These are phyloP conservation scores for Chlorella sp. DNA, from an alignment of 139 green algal species.

Conservation along the genomic window DNA sequence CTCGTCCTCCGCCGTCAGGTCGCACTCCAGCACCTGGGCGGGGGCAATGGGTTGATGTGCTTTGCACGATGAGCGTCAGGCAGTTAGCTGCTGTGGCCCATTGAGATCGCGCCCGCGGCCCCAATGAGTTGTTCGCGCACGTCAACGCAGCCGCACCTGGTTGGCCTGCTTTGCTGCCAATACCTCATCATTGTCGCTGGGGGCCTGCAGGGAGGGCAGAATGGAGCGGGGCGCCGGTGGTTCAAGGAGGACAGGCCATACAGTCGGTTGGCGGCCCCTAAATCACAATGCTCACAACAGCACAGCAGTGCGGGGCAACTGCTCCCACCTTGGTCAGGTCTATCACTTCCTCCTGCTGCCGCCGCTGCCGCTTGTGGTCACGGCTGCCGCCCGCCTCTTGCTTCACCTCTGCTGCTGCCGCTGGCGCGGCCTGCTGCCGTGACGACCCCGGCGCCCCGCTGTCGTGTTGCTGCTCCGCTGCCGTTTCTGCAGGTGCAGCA, in stretches of 20 bases:
- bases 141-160: too few relatives aligned
- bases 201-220: too few relatives aligned
- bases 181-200: neutral
- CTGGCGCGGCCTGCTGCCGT: neutral
- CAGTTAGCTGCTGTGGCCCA: too few relatives aligned
- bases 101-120: too few relatives aligned
- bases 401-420: neutral
- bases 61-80: too few relatives aligned
- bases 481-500: neutral
- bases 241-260: too few relatives aligned
- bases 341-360: neutral
- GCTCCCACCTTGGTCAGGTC: neutral
- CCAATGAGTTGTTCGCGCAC: too few relatives aligned
- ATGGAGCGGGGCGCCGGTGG: too few relatives aligned
- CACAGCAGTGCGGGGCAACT: too few relatives aligned
- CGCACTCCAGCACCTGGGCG: neutral
- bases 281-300: too few relatives aligned
- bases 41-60: too few relatives aligned
- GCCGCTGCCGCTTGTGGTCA: neutral
- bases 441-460: neutral
- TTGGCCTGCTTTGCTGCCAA: slow-evolving; percentile 1
- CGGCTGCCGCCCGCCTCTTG: neutral
- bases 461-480: neutral
- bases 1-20: neutral
- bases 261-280: too few relatives aligned